Base-by-base conservation (phyloP, 2,329 filamentous ascomycete genomes). In the Scedosporium dehoogii region DNA sequence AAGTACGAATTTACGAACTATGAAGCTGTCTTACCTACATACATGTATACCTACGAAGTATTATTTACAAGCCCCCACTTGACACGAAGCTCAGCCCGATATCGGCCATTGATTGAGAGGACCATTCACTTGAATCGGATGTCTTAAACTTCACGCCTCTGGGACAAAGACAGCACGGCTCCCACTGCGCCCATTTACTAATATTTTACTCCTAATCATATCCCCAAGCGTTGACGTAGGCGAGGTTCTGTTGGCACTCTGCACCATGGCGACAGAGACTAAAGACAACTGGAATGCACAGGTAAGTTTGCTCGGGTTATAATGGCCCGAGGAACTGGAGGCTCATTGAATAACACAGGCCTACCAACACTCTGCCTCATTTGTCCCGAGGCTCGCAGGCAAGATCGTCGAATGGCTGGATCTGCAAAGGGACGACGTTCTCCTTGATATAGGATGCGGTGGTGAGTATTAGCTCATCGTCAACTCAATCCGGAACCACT, bases 361-460 rank as follows among this genome's bases (percentile, higher is more conserved):
- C 38, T 88, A 88, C 69, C 81, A 85, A 64, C 75, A 81, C 63
- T 80, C 84, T 1, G 85, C 85, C 6, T 81, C 82, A 0, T 88
- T 88, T 67, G 85, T 88, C 7, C 85, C 85, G 3, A 83, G 85
- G 68, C 74, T 88, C 9, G 80, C 85, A 1, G 78, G 76, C 16
- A 86, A 84, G 64, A 76, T 88, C 4, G 68, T 86, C 10, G 70
- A 76, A 56, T 87, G 83, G 79, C 75, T 88, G 0, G 79, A 85
- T 66, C 77, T 85, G 0, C 77, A 84, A 63, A 76, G 79, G 29
- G 79, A 83, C 65, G 85, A 88, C 68, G 70, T 74, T 16, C 78
- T 88, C 23, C 74, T 88, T 1, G 85, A 88, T 65, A 73, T 88
- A 61, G 85, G 85, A 14, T 88, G 85, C 66, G 85, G 86, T 53